Evolutionary conservation across 2,329 filamentous ascomycete genomes (phyloP).

Genomic region (Fusarium succisae): DNA sequence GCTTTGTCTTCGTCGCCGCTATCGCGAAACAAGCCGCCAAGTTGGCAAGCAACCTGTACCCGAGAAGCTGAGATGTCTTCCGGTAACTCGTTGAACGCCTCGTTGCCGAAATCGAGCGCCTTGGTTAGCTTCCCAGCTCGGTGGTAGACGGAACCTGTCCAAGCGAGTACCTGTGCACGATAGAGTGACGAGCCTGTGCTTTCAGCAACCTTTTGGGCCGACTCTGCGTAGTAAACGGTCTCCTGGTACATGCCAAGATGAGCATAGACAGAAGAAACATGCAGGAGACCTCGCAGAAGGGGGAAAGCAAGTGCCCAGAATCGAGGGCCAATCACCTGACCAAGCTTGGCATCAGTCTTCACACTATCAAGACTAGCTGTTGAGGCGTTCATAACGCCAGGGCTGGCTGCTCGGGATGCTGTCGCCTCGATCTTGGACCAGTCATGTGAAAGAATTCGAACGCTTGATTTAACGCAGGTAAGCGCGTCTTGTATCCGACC

Average conservation of each 20-base stretch:
- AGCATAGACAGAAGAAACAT: slow-evolving; percentile 81
- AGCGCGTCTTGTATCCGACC: slow-evolving; percentile 69
- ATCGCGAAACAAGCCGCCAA: slow-evolving; percentile 65
- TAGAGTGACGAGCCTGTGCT: slow-evolving; percentile 71
- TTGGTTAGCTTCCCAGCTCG: slow-evolving; percentile 68
- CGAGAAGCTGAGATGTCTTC: slow-evolving; percentile 49
- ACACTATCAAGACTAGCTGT: slow-evolving; percentile 43
- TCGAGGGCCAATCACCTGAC: slow-evolving; percentile 57
- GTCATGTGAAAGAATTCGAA: slow-evolving; percentile 65
- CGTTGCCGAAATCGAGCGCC: slow-evolving; percentile 63
- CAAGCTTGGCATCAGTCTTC: slow-evolving; percentile 35
- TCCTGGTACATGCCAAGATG: slow-evolving; percentile 89
- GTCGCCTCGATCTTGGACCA: slow-evolving; percentile 61
- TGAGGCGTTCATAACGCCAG: slow-evolving; percentile 44
- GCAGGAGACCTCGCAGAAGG: slow-evolving; percentile 75
- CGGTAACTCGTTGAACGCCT: slow-evolving; percentile 63
- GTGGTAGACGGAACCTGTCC: slow-evolving; percentile 64
- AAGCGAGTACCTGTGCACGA: slow-evolving; percentile 62
- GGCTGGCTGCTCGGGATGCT: slow-evolving; percentile 20
- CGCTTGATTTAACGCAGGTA: slow-evolving; percentile 63
- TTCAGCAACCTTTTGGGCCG: slow-evolving; percentile 79
- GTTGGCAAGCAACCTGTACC: slow-evolving; percentile 60
- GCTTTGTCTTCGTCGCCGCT: slow-evolving; percentile 57
- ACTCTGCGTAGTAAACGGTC: slow-evolving; percentile 86
- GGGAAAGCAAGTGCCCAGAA: slow-evolving; percentile 84